Evolutionary conservation across 345 rosid genomes (phyloP), one percentile per base, ranked within the genome.

Genomic region (Populus euphratica): DNA sequence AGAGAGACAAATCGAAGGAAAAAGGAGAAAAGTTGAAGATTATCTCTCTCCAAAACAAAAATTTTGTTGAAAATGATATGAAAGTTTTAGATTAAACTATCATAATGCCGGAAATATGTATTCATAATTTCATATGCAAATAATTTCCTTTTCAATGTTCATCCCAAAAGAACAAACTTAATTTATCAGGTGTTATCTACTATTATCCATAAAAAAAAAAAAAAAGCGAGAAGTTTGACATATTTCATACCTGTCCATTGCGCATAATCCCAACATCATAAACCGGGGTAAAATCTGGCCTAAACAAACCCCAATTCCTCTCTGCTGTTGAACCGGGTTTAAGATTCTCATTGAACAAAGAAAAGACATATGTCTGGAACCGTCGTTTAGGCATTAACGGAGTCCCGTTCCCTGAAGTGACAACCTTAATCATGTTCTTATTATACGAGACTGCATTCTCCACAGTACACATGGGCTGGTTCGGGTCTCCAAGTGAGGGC

Each of bases 381-480:
- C 38, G 71, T 75, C 86, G 79, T 5, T 86, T 87, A 2, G 97
- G 98, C 98, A 91, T 91, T 80, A 93, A 73, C 0, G 98, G 98
- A 4, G 98, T 94, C 13, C 97, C 98, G 56, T 69, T 82, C 23
- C 92, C 82, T 1, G 89, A 83, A 17, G 9, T 65, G 2, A 84
- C 71, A 27, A 81, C 84, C 83, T 72, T 77, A 11, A 89, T 77
- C 76, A 93, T 38, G 72, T 88, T 81, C 63, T 88, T 83, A 61
- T 93, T 94, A 72, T 84, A 94, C 7, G 89, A 76, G n/a, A 78
- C 77, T 0, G 97, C 97, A 38, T 90, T 91, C 25, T 84, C 90
- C 0, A 78, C 70, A 0, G 85, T 85, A 74, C 93, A 84, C 67
- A 82, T 83, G 16, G 89, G 81, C 63, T 84, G 83, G 13, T 75